These are phyloP conservation scores for Casuarina equisetifolia DNA, from an alignment of 306 rosid species.

Conservation along the genomic window DNA sequence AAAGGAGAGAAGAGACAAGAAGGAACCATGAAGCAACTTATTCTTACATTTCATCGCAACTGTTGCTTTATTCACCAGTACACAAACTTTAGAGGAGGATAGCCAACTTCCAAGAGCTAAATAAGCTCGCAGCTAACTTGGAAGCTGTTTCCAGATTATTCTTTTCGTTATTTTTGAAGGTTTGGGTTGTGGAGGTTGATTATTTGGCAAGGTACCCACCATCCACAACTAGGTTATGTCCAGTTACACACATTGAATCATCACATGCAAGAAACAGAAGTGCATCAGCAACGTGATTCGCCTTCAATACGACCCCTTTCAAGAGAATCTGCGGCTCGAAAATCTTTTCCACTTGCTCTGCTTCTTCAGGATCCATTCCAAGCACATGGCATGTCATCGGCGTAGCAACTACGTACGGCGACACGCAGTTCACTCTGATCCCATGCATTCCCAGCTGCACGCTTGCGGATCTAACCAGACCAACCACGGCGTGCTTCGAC, in stretches of 20 bases:
- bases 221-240: slow-evolving; percentile 46
- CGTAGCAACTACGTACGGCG: slow-evolving; percentile 42
- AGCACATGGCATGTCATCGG: slow-evolving; percentile 23
- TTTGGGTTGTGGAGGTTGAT: background rate
- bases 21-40: no score
- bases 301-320: slow-evolving; percentile 38
- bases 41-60: no score
- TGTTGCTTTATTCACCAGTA: no score
- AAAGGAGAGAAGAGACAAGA: no score
- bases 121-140: no score
- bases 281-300: slow-evolving; percentile 43
- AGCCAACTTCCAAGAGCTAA: no score
- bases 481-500: slow-evolving; percentile 40
- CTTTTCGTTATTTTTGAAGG: no score
- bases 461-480: slow-evolving; percentile 38
- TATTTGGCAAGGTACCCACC: slow-evolving; percentile 25
- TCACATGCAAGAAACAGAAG: slow-evolving; percentile 42
- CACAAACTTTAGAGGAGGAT: no score
- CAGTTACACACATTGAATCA: slow-evolving; percentile 40
- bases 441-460: slow-evolving; percentile 25
- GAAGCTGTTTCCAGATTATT: no score
- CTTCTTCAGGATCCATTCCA: slow-evolving; percentile 7
- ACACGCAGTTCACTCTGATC: slow-evolving; percentile 39
- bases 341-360: background rate
- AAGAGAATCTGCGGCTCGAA: slow-evolving; percentile 9